Evolutionary conservation across 2,329 filamentous ascomycete genomes (phyloP).

Genomic region (Diaporthe australafricana): DNA sequence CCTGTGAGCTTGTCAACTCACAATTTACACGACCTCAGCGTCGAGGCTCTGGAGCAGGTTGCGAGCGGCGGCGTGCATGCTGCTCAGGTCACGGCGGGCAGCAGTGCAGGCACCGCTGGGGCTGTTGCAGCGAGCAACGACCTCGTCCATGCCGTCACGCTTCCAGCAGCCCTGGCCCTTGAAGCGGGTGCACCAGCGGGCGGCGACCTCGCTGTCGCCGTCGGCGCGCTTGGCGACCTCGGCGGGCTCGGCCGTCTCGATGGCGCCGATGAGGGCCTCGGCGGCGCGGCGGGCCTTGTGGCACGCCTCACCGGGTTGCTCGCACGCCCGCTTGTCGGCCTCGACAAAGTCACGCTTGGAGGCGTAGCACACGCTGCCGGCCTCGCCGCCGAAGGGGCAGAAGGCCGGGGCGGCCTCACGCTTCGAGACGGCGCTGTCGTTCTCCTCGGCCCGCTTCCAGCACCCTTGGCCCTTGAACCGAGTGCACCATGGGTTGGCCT

Average conservation of each 20-base stretch:
- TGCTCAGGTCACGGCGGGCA: conserved; percentile 52
- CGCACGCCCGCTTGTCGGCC: conserved; percentile 49
- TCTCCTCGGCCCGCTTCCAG: conserved; percentile 44
- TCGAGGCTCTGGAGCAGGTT: conserved; percentile 42
- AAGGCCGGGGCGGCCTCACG: conserved; percentile 33
- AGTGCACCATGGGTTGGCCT: conserved; percentile 39
- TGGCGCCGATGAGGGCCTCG: conserved; percentile 49
- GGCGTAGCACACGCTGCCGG: conserved; percentile 38
- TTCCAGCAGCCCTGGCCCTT: conserved; percentile 51
- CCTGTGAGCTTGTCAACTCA: not conserved
- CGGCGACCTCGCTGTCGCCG: conserved; percentile 32
- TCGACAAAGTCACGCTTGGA: conserved; percentile 38
- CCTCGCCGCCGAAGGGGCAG: conserved; percentile 40
- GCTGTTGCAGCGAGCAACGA: conserved; percentile 46
- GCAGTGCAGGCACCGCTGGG: conserved; percentile 47
- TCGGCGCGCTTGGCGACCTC: not conserved
- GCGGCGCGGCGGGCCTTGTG: conserved; percentile 54
- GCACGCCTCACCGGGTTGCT: conserved; percentile 54
- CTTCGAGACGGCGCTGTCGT: not conserved
- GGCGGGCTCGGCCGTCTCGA: conserved; percentile 36
- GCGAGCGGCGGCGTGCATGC: conserved; percentile 48
- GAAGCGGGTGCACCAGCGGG: conserved; percentile 43
- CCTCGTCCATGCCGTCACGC: conserved; percentile 39
- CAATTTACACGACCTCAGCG: conserved; percentile 22
- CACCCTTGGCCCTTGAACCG: conserved; percentile 48